Base-by-base conservation (phyloP, 192 early-diverging fungal species). In the Phlyctochytrium bullatum region DNA sequence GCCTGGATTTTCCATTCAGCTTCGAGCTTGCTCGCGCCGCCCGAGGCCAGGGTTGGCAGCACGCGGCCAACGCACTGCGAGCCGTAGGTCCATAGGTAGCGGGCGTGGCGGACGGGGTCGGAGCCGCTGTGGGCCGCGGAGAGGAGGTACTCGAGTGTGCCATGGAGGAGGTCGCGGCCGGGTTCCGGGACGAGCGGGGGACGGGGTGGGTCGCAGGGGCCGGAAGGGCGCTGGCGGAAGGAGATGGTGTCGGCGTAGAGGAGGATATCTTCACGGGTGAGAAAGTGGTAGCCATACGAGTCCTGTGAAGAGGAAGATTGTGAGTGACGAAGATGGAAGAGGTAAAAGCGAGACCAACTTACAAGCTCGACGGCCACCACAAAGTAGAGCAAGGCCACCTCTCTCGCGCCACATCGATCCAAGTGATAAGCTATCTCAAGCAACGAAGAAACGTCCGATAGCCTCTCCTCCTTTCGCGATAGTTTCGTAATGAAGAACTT, bases 1-100 rank as follows among this genome's bases (percentile, higher is more conserved):
- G 40, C 40, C 40, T 47, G 40, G 20, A 47, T 47, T 20, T 47
- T 47, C 40, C 40, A 47, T 47, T 47, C 40, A 47, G 40, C 40
- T 20, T 47, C 40, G 10, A 47, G 6, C 40, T 47, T 47, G 40
- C 40, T 47, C 40, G 10, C 40, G 40, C 6, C 20, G 40, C 10
- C 6, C 6, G 10, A 14, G 40, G 6, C 20, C 10, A 47, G 40
- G 20, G 40, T 47, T 6, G 40, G 40, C 6, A 47, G 40, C 20
- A 47, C 40, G 40, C 40, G 40, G 20, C 40, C 40, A 6, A 47
- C 40, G 40, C 10, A 14, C 40, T 47, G 40, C 40, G 40, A 47
- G 20, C 40, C 40, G 20, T 14, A 47, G 10, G 20, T 20, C 40
- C 40, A 47, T 47, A 47, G 40, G 20, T 47, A 14, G 6, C 40